Conservation (phyloP, 1,139 yeast genomes). For the Kodamaea alishanica region DNA sequence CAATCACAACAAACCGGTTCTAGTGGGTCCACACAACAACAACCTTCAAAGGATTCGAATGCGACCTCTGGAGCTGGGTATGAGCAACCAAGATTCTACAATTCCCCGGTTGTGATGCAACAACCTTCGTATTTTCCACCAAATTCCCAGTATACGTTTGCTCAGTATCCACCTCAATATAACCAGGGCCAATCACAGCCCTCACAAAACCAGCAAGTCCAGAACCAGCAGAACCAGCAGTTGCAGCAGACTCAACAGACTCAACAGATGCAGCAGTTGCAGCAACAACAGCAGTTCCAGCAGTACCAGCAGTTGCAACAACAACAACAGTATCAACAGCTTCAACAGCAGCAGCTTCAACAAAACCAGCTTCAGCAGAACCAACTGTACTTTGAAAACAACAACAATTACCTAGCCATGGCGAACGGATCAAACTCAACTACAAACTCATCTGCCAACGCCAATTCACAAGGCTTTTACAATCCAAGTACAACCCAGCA, state of each 20-base stretch:
- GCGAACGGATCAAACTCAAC: not conserved
- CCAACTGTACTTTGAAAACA: conserved; percentile 13
- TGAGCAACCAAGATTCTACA: conserved; percentile 20
- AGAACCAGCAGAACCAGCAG: conserved; percentile 10
- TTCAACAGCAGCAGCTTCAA: conserved; percentile 1
- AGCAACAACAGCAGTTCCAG: conserved; percentile 8
- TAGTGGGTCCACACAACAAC: conserved; percentile 2
- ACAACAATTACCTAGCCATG: conserved; percentile 8
- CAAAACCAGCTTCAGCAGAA: conserved; percentile 3
- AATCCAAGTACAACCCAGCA: conserved; percentile 6
- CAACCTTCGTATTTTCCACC: conserved; percentile 19
- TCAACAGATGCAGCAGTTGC: conserved; percentile 7
- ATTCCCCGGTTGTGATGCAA: conserved; percentile 21
- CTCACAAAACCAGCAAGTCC: conserved; percentile 10
- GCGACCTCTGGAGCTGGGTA: conserved; percentile 7
- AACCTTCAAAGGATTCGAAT: conserved; percentile 7
- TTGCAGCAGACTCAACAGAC: conserved; percentile 7
- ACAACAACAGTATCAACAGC: conserved; percentile 6
- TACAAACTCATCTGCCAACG: not conserved
- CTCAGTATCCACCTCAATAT: conserved; percentile 18
- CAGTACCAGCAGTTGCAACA: conserved; percentile 5
- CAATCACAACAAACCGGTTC: conserved; percentile 9
- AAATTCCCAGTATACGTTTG: conserved; percentile 18
- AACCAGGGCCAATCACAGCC: conserved; percentile 9
- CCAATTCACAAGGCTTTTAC: conserved; percentile 13